Base-by-base conservation (phyloP, 176 grass and related monocot genomes). In the Musa troglodytarum region DNA sequence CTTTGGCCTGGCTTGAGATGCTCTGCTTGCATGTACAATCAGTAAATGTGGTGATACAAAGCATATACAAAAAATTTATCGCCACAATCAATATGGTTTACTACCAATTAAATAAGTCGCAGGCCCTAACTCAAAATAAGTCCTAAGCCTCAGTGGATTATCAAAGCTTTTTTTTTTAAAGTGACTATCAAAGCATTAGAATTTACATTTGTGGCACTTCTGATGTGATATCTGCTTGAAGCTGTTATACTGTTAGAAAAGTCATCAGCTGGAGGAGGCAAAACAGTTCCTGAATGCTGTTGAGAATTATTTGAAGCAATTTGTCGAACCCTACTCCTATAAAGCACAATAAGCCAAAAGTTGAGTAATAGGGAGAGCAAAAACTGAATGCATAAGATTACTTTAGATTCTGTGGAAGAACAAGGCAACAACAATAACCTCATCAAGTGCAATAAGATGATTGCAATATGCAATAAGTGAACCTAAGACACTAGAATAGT, bases 261-360 rank as follows among this genome's bases (percentile, higher is more conserved):
- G 79, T 94, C 88, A 82, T 99, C 95, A 74, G 79, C 78, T 55
- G 88, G 90, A 73, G 95, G 84, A 56, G 95, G 95, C 79, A 99
- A 81, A 63, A 94, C 14, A 80, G 73, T 94, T 77, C 95, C 95
- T 82, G 76, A 34, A 29, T 83, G 88, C 73, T 86, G 89, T 85
- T 89, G 90, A 1, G 87, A 89, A 90, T 83, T 85, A 83, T 76
- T 94, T 68, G 82, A 83, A 51, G 75, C 82, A 82, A 89, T 89
- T 80, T 94, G 95, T 16, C 88, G 95, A 54, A 99, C 88, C 86
- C 88, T 89, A 82, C 88, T 99, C 88, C 95, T 99, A 77, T 71
- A 68, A 86, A 68, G 52, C 74, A 81, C 57, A 73, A 21, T 34
- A 80, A 66, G 71, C 5, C 8, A 19, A 68, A 68, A 84, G 13